Evolutionary conservation across 2,329 filamentous ascomycete species (phyloP).

Genomic region (Fusarium sp.): DNA sequence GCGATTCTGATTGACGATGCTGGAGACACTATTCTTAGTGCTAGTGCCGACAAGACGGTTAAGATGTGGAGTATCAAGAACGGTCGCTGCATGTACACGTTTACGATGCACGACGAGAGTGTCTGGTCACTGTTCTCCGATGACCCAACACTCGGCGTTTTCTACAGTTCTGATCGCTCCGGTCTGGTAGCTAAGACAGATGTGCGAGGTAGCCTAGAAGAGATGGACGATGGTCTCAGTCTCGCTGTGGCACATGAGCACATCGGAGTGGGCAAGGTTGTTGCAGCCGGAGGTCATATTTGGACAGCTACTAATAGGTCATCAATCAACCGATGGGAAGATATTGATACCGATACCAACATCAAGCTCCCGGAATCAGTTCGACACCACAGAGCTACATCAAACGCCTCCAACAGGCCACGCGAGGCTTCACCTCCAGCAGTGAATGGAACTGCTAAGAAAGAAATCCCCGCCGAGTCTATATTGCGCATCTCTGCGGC

Average conservation of each 20-base stretch:
- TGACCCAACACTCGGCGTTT: slow-evolving; percentile 84
- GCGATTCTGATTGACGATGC: slow-evolving; percentile 90
- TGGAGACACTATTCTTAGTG: slow-evolving; percentile 91
- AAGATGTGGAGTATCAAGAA: slow-evolving; percentile 98
- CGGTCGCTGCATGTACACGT: slow-evolving; percentile 94
- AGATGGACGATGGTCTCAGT: slow-evolving; percentile 87
- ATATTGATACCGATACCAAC: slow-evolving; percentile 82
- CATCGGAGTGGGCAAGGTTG: slow-evolving; percentile 77
- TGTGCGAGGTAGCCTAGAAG: slow-evolving; percentile 73
- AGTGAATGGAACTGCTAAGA: slow-evolving; percentile 56
- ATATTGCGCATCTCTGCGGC: slow-evolving; percentile 87
- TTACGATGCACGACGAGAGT: slow-evolving; percentile 99
- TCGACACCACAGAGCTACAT: slow-evolving; percentile 60
- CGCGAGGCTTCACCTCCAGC: slow-evolving; percentile 50
- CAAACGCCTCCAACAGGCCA: slow-evolving; percentile 55
- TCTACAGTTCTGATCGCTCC: slow-evolving; percentile 94
- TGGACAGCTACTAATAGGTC: slow-evolving; percentile 93
- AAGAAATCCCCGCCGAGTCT: slow-evolving; percentile 80
- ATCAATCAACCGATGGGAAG: slow-evolving; percentile 90
- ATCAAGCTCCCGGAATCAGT: slow-evolving; percentile 71
- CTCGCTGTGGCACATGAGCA: slow-evolving; percentile 94
- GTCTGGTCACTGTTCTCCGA: slow-evolving; percentile 96
- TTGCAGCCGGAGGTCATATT: slow-evolving; percentile 78
- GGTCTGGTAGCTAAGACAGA: slow-evolving; percentile 98
- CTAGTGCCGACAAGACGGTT: slow-evolving; percentile 94